Conservation (phyloP, 164 flowering plant species). For the Berberis vulgaris region DNA sequence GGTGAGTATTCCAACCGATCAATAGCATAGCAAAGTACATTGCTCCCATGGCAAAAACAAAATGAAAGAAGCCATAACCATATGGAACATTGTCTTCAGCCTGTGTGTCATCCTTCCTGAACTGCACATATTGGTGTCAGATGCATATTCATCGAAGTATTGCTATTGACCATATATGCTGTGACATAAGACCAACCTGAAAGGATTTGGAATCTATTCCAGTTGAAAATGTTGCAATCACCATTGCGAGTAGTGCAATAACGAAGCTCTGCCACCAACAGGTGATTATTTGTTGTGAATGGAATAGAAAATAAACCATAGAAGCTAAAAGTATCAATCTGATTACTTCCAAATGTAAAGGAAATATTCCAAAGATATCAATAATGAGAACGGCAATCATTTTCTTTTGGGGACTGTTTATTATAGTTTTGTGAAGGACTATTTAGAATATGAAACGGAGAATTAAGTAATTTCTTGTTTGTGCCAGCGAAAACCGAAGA, state of each 20-base stretch:
- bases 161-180: background rate
- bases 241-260: slow-evolving; percentile 72
- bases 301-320: too few relatives aligned
- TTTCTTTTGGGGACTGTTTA: background rate
- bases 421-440: background rate
- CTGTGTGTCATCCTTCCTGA: slow-evolving; percentile 42
- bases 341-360: too few relatives aligned
- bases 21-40: slow-evolving; percentile 91
- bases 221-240: slow-evolving; percentile 85
- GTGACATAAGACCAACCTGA: slow-evolving; percentile 40
- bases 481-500: too few relatives aligned
- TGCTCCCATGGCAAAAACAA: slow-evolving; percentile 85
- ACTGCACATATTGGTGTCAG: slow-evolving; percentile 43
- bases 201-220: slow-evolving; percentile 94
- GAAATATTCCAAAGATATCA: too few relatives aligned
- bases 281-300: too few relatives aligned
- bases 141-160: background rate
- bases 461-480: too few relatives aligned
- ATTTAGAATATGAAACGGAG: too few relatives aligned
- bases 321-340: too few relatives aligned
- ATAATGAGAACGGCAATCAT: background rate
- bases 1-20: slow-evolving; percentile 78
- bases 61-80: slow-evolving; percentile 92
- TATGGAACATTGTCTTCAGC: slow-evolving; percentile 75
- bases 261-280: slow-evolving; percentile 65